Conservation (phyloP, 257 asterid species). For the Rauvolfia tetraphylla region DNA sequence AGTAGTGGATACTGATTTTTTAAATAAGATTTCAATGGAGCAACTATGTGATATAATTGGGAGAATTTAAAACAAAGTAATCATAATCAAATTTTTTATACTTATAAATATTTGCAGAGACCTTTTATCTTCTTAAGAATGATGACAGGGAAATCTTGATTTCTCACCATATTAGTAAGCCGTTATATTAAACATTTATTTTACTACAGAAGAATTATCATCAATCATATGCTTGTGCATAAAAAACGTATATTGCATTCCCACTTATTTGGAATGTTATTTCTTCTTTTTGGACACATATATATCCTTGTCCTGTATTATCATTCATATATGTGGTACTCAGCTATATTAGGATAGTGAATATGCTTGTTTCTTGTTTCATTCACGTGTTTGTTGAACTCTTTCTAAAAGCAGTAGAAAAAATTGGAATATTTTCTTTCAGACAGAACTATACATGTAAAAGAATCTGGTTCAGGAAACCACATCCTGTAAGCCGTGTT, state of each 20-base stretch:
- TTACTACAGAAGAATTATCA: not conserved
- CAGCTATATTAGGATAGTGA: not conserved
- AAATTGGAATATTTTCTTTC: not conserved
- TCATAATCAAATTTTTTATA: too few species aligned
- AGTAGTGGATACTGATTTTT: not conserved
- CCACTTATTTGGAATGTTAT: too few species aligned
- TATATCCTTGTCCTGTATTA: too few species aligned
- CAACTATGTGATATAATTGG: not conserved
- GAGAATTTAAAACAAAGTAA: not conserved
- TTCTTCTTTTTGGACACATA: too few species aligned
- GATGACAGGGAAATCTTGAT: not conserved
- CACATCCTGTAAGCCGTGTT: not conserved
- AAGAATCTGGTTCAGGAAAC: not conserved
- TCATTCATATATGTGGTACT: too few species aligned
- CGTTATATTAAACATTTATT: not conserved
- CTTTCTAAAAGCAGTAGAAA: not conserved
- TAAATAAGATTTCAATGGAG: not conserved
- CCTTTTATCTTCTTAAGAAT: not conserved
- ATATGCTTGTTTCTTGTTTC: not conserved
- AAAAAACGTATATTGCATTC: too few species aligned
- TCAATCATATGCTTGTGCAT: not conserved
- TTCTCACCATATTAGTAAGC: too few species aligned
- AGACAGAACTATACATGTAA: not conserved
- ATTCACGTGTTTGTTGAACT: not conserved
- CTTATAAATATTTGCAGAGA: too few species aligned